Evolutionary conservation across 495 filamentous ascomycete genomes (phyloP), one percentile per base, ranked within the genome.

Genomic region (Daldinia decipiens): DNA sequence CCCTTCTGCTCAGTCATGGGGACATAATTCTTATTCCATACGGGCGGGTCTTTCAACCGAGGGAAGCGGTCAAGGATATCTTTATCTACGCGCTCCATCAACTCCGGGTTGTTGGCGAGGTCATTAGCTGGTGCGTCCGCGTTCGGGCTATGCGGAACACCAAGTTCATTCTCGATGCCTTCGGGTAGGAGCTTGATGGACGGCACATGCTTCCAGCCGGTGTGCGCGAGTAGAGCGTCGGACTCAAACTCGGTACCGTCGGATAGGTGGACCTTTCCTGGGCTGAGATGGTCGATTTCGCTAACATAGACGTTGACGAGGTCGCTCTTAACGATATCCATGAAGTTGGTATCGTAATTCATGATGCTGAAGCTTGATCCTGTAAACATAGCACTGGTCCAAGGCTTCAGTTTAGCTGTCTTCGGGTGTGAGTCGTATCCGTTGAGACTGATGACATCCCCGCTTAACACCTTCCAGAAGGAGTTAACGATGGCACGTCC

Each of bases 21-120:
- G 45, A 78, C 78, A 27, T 81, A 75, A 26, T 80, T 77, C 56
- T 74, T 76, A 71, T 85, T 85, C 59, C 74, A 76, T 3, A 79
- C 70, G 0, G 84, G 84, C 52, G 81, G 84, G 50, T 77, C 62
- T 40, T 76, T 79, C 4, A 95, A 82, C 0, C 86, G 82, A 2
- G 93, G 93, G 75, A 91, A 93, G 8, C 82, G 82, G 3, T 78
- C 53, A 1, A 93, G 79, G 59, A 95, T 93, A 59, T 92, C 88
- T 6, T 77, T 69, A 73, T 94, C 92, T 0, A 90, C 92, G 4
- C 61, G 62, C 7, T 60, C 59, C 12, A 79, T 64, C 7, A 79
- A 21, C 8, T 51, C 62, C 1, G 74, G 59, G 6, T 74, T 40
- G 12, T 77, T 80, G 38, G 78, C 80, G 11, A 82, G 68, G 24